Percentiles rank a stretch among this genome's conserved stretches.
Conservation (phyloP, 2,329 filamentous ascomycete species). For the Ploettnerulaceae sp. region DNA sequence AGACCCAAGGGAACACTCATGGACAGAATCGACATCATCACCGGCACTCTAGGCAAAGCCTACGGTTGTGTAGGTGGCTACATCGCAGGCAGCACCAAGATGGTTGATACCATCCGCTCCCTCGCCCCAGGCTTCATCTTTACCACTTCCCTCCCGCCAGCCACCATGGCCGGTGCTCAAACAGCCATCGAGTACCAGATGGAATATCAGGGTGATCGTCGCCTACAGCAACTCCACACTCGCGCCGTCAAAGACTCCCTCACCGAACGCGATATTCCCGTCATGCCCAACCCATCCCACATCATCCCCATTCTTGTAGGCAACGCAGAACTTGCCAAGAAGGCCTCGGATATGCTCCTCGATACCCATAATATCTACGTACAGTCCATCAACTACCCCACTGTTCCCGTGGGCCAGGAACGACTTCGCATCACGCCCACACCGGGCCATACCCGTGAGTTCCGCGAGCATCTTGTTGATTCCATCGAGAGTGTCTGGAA, state of each 20-base stretch:
- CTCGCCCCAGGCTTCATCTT: constrained; percentile 98
- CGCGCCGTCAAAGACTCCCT: constrained; percentile 87
- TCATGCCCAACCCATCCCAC: constrained; percentile 96
- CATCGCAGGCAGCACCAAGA: constrained; percentile 80
- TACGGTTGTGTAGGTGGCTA: constrained; percentile 98
- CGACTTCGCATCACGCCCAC: constrained; percentile 93
- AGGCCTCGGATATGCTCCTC: constrained; percentile 86
- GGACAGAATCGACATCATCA: constrained; percentile 97
- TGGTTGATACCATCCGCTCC: constrained; percentile 91
- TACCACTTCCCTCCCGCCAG: constrained; percentile 91
- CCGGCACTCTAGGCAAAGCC: constrained; percentile 92
- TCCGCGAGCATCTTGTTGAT: constrained; percentile 77
- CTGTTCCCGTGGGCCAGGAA: constrained; percentile 96
- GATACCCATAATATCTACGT: constrained; percentile 93
- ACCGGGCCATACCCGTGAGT: constrained; percentile 80
- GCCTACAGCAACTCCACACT: constrained; percentile 93
- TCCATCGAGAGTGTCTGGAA: constrained; percentile 86
- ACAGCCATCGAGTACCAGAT: constrained; percentile 93
- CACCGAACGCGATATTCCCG: constrained; percentile 76
- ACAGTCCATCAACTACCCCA: constrained; percentile 98
- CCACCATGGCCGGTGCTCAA: constrained; percentile 92
- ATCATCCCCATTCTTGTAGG: constrained; percentile 93
- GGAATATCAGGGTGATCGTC: constrained; percentile 76
- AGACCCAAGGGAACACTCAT: constrained; percentile 77
- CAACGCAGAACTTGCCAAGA: constrained; percentile 87